A percentile compares a stretch with the other conserved stretches of the same genome.
These are phyloP conservation scores for Melanopsichium pennsylvanicum DNA, from an alignment of 1,284 basidiomycete genomes.

Conservation along the genomic window DNA sequence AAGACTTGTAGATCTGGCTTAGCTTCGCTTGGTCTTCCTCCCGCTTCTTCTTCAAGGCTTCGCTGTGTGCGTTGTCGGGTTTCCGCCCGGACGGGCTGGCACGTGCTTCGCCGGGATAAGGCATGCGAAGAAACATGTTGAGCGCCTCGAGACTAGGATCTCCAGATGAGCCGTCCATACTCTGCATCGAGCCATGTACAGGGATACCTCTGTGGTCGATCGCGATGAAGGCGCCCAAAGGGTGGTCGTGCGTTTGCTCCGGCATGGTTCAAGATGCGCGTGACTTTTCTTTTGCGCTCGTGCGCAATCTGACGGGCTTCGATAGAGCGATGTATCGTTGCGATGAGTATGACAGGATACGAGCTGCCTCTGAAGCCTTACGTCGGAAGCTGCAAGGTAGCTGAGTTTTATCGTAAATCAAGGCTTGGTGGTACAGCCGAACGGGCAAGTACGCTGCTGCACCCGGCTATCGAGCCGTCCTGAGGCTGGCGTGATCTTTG, in stretches of 20 bases:
- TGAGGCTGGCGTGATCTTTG: no score
- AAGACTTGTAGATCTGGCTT: conserved; percentile 61
- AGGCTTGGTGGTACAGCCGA: no score
- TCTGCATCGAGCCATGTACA: neutral
- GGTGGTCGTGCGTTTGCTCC: conserved; percentile 8
- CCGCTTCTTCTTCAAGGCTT: conserved; percentile 64
- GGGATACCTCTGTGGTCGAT: conserved; percentile 12
- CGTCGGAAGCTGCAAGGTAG: no score
- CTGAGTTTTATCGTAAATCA: no score
- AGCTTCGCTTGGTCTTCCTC: conserved; percentile 69
- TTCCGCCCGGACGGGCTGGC: conserved; percentile 9
- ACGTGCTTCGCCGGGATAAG: neutral
- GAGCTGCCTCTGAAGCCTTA: no score
- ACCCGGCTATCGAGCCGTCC: no score
- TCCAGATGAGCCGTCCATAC: conserved; percentile 1
- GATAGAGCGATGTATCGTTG: no score
- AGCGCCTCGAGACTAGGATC: neutral
- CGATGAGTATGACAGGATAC: no score
- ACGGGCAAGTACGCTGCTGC: no score
- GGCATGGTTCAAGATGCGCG: conserved; percentile 15
- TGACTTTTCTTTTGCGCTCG: no score
- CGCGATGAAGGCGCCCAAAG: conserved; percentile 12
- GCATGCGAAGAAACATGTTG: conserved; percentile 5
- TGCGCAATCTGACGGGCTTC: no score
- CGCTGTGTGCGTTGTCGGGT: conserved; percentile 13